Base-by-base conservation (phyloP, 1,284 basidiomycete species). In the Puccinia coronata region DNA sequence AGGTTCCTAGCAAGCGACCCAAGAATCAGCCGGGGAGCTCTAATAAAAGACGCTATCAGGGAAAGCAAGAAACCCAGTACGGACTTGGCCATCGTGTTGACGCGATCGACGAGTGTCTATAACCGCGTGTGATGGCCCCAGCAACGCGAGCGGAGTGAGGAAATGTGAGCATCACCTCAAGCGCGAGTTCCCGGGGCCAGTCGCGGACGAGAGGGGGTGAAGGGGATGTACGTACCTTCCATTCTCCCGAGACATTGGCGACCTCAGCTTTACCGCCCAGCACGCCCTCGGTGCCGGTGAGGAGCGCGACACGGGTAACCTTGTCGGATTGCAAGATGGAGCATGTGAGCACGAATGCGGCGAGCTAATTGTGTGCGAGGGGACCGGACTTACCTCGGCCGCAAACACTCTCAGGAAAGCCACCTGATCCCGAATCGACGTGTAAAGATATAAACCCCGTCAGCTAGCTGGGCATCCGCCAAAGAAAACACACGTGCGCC, bases 241-340 rank as follows among this genome's bases (percentile, higher is more conserved):
- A 97, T 12, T 94, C 96, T 59, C 96, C 95, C 88, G 96, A 93
- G 79, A 96, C 95, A 83, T 94, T 93, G 76, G 93, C 88, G 31
- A 98, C 95, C 82, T 95, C 90, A 36, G 95, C 96, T 86, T 98
- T 95, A 39, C 95, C 95, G 82, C 95, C 95, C 81, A 98, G 88
- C 67, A 95, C 94, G 86, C 95, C 95, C 86, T 93, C 92, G 6
- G 95, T 95, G 39, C 94, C 94, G 84, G 96, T 53, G 83, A 86
- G 81, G 70, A 96, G 88, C 3, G 84, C 84, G 1, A 86, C 85
- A 92, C 95, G 83, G 94, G 89, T 90, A 93, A 94, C 51, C 92
- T n/a, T 92, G 85, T 82, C 55, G 67, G 57, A 61, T n/a, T 80
- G 14, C 57, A 63, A 75, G 72, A 59, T 5, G 18, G 41, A 28